phyloP scores from a whole-genome alignment of 2,329 filamentous ascomycete species.

The Periconia digitata region DNA sequence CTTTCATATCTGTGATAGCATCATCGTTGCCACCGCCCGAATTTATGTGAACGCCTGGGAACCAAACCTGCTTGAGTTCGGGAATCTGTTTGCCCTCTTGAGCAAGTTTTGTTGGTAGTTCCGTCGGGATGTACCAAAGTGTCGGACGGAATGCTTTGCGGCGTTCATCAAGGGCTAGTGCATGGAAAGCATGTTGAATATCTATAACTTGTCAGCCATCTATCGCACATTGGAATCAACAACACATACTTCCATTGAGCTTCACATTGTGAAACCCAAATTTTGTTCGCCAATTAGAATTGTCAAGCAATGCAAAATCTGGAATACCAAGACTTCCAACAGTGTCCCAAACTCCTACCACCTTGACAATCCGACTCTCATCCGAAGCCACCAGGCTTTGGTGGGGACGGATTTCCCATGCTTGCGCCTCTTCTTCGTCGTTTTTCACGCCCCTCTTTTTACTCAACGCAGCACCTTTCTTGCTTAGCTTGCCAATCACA shows the following conservation, averaged over 20 bases:
- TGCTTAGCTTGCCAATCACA: constrained; percentile 39
- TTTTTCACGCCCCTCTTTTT: constrained; percentile 22
- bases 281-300: constrained; percentile 20
- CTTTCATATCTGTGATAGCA: constrained; percentile 31
- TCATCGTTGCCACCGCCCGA: constrained; percentile 51
- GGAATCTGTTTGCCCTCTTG: constrained; percentile 22
- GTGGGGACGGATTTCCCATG: constrained; percentile 41
- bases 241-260: constrained; percentile 33
- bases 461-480: constrained; percentile 18
- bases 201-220: constrained; percentile 43
- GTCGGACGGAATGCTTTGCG: constrained; percentile 56
- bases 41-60: constrained; percentile 56
- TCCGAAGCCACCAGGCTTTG: constrained; percentile 19
- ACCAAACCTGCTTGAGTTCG: constrained; percentile 54
- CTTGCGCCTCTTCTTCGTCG: constrained; percentile 23
- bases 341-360: constrained; percentile 54
- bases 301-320: constrained; percentile 39
- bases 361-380: constrained; percentile 39
- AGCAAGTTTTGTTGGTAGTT: constrained; percentile 30
- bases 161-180: constrained; percentile 57
- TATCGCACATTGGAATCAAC: constrained; percentile 4
- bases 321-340: constrained; percentile 50
- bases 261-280: constrained; percentile 40
- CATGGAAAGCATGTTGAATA: constrained; percentile 58
- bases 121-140: constrained; percentile 50